A percentile compares a stretch with the other conserved stretches of the same genome.
These are phyloP conservation scores for Phytophthora hibernalis DNA, from an alignment of 352 stramenopile genomes.

Conservation along the genomic window DNA sequence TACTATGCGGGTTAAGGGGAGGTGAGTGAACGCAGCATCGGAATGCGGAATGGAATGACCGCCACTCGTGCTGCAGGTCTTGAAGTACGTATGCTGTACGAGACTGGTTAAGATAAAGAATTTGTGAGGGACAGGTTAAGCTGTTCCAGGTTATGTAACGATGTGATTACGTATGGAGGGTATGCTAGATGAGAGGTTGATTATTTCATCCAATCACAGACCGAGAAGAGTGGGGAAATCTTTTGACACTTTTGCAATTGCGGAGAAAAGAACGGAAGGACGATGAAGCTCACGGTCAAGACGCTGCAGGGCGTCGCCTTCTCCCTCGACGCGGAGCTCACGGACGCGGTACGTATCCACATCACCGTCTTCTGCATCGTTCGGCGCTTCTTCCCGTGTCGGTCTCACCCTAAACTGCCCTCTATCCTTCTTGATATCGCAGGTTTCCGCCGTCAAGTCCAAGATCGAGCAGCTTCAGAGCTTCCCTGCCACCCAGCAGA, in stretches of 20 bases:
- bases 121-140: not conserved
- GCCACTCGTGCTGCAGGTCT: too few species aligned
- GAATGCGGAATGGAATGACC: not conserved
- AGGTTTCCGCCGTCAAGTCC: constrained; percentile 81
- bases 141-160: too few species aligned
- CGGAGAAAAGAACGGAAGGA: constrained; percentile 29
- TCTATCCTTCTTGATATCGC: constrained; percentile 13
- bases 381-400: not conserved
- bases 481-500: constrained; percentile 78
- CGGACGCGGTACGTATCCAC: constrained; percentile 63
- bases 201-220: not conserved
- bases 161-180: too few species aligned
- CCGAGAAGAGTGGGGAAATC: constrained; percentile 15
- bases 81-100: too few species aligned
- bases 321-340: constrained; percentile 72
- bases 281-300: constrained; percentile 91
- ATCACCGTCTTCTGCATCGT: not conserved
- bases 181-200: not conserved
- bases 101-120: too few species aligned
- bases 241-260: constrained; percentile 24
- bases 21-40: constrained; percentile 31
- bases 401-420: constrained; percentile 8
- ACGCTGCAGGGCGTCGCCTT: constrained; percentile 88
- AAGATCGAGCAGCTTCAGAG: constrained; percentile 82
- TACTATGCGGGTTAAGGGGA: constrained; percentile 17